These are phyloP conservation scores for Colletotrichum sp. DNA, from an alignment of 2,329 filamentous ascomycete genomes.

Conservation along the genomic window DNA sequence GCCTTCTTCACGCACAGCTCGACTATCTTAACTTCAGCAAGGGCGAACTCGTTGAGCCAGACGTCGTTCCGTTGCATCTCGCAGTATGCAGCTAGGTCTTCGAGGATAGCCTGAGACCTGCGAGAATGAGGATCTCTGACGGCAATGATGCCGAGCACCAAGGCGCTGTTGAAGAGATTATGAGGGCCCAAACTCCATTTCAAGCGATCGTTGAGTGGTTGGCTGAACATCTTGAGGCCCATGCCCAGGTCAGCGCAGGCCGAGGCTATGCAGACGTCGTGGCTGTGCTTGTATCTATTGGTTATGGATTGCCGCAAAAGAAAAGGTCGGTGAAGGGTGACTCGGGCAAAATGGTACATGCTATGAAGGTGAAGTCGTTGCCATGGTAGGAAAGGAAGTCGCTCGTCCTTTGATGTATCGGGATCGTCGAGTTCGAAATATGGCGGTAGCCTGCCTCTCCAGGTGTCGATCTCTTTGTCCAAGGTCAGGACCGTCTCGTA, in stretches of 20 bases:
- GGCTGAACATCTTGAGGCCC: constrained; percentile 34
- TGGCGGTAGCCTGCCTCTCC: constrained; percentile 34
- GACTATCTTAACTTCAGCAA: constrained; percentile 45
- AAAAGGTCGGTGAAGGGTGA: constrained; percentile 44
- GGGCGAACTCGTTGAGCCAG: constrained; percentile 44
- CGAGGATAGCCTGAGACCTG: constrained; percentile 35
- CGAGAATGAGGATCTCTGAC: constrained; percentile 34
- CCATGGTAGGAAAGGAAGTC: constrained; percentile 36
- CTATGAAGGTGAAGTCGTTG: constrained; percentile 43
- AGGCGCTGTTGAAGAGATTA: constrained; percentile 46
- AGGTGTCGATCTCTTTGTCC: constrained; percentile 35
- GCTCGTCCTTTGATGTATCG: constrained; percentile 33
- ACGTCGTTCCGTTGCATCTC: constrained; percentile 43
- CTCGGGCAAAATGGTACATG: constrained; percentile 42
- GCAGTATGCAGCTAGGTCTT: constrained; percentile 44
- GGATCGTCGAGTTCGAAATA: constrained; percentile 38
- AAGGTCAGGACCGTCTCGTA: constrained; percentile 42
- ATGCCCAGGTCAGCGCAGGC: constrained; percentile 45
- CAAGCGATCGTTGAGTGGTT: constrained; percentile 35
- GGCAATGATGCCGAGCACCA: constrained; percentile 37
- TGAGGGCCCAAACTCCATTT: constrained; percentile 39
- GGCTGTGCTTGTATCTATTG: constrained; percentile 40
- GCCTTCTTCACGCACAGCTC: constrained; percentile 41
- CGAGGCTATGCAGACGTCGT: constrained; percentile 43
- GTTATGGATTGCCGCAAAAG: constrained; percentile 44